Evolutionary conservation across 139 green algal genomes (phyloP), one percentile per base, ranked within the genome.

Genomic region (Raphidocelis subcapitata): DNA sequence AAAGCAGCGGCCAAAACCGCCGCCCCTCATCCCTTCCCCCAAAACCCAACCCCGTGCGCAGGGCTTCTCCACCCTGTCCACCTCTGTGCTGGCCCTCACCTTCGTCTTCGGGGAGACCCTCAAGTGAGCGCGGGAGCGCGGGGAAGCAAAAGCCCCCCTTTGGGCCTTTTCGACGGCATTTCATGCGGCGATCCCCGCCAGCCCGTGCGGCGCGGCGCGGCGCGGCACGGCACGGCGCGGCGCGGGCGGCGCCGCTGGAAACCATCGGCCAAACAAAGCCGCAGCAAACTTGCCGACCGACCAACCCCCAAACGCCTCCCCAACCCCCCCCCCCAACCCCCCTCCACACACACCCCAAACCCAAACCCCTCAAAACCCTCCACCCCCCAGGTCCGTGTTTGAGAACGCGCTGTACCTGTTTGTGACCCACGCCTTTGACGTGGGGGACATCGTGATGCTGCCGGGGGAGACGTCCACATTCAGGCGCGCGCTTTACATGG

Each of bases 91-190:
- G 28, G 79, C 79, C 10, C 69, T 87, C 18, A 79, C 82, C 33
- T 87, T 87, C 65, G n/a, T n/a, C n/a, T n/a, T n/a, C n/a, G n/a
- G 82, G 12, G 81, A 87, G 64, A 65, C 36, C 24, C 60, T 77
- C 10, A 77, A 51, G 68, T 66, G 70, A 59, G 69, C 77, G 65
- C 18, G 41, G 24, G 69, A 67, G 57, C 54, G 57, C 67, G 67
- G 59, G 35, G 57, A 41, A 54, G 28, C 28, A 23, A 20, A 2
- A 15, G 32, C 55, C 36, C 33, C 24, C 3, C 1, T 20, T 69
- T 12, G 14, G n/a, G 18, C 24, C 21, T 23, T 35, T 12, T 44
- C 23, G 57, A 24, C 37, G 57, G 33, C 16, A 8, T 35, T 52
- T 5, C 14, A 51, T 49, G 16, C 32, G 29, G 33, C 21, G 24